phyloP scores from a whole-genome alignment of 306 rosid genomes.

The Ormosia semicastrata region DNA sequence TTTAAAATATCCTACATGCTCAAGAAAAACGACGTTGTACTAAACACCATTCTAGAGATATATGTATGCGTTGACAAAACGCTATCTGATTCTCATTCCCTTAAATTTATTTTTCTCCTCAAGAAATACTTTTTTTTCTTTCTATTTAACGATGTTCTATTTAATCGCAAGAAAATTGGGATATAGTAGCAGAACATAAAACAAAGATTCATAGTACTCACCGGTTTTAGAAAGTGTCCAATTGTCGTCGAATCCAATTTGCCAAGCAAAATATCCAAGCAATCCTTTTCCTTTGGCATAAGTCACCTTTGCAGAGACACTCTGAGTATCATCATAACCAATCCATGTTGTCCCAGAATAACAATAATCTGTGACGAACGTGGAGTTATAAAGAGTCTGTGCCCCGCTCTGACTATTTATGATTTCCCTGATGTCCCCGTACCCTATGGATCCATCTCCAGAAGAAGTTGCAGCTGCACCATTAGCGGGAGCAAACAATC shows the following conservation, averaged over 20 bases:
- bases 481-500: conserved; percentile 32
- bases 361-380: conserved; percentile 42
- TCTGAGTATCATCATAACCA: conserved; percentile 50
- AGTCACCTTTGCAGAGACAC: conserved; percentile 25
- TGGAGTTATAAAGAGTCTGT: conserved; percentile 22
- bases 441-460: conserved; percentile 13
- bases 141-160: neutral
- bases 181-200: neutral
- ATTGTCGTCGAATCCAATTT: neutral
- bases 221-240: conserved; percentile 44
- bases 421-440: neutral
- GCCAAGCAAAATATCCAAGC: conserved; percentile 37
- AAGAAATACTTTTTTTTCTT: neutral
- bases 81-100: neutral
- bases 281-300: conserved; percentile 40
- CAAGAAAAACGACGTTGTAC: neutral
- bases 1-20: neutral
- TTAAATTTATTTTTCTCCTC: too few species aligned
- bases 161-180: neutral
- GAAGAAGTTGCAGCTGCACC: neutral
- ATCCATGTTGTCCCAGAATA: conserved; percentile 37
- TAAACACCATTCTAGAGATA: neutral
- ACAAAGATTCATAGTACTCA: neutral
- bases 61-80: neutral
- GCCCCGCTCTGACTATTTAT: conserved; percentile 1